Conservation (phyloP, 2,329 filamentous ascomycete genomes). For the Neofusicoccum laricinum region DNA sequence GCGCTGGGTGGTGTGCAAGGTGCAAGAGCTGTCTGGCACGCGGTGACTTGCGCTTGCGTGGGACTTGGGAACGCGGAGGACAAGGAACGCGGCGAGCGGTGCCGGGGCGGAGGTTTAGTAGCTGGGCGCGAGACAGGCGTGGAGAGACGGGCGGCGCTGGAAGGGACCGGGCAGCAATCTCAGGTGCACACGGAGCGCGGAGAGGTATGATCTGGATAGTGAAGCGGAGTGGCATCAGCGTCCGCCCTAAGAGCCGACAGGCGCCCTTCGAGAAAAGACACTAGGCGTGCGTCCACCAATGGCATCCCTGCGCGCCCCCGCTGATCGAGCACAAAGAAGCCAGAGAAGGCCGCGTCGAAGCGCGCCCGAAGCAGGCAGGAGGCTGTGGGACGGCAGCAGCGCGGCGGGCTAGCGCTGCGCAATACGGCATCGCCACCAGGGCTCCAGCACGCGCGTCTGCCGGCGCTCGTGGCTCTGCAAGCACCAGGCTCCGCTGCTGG, state of each 20-base stretch:
- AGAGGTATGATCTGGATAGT: constrained; percentile 12
- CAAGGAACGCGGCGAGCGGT: constrained; percentile 12
- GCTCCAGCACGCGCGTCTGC: constrained; percentile 12
- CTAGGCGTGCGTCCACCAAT: constrained; percentile 3
- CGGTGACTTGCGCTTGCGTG: background rate
- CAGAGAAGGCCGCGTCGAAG: constrained; percentile 14
- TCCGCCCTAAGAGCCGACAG: constrained; percentile 13
- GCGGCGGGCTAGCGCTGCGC: background rate
- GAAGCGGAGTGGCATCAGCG: constrained; percentile 14
- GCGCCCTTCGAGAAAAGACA: constrained; percentile 10
- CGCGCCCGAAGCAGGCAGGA: constrained; percentile 11
- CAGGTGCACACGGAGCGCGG: constrained; percentile 13
- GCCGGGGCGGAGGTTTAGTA: constrained; percentile 12
- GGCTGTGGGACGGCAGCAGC: constrained; percentile 9
- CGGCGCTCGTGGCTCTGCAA: constrained; percentile 3
- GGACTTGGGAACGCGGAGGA: background rate
- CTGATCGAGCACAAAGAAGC: constrained; percentile 13
- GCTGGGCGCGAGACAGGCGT: background rate
- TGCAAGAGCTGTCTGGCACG: background rate
- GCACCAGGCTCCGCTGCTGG: background rate
- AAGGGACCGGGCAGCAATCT: constrained; percentile 15
- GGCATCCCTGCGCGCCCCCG: constrained; percentile 1
- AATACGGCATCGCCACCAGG: constrained; percentile 4
- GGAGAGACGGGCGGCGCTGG: constrained; percentile 9
- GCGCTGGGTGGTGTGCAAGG: background rate